Evolutionary conservation across 371 early-diverging fungal species (phyloP).

Genomic region (Sporodiniella umbellata): DNA sequence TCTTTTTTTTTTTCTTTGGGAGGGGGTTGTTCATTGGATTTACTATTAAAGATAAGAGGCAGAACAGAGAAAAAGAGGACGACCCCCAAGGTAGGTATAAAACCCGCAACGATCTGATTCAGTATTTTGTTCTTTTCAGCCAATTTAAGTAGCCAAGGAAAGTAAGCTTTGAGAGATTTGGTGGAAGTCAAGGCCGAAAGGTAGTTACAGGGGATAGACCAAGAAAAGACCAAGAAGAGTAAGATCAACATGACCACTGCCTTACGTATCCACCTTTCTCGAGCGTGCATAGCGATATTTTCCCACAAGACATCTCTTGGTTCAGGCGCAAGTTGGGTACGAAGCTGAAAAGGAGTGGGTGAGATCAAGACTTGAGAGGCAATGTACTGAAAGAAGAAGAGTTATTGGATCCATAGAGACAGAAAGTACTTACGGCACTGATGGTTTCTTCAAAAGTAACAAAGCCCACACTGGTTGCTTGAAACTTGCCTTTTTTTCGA

Average conservation of each 20-base stretch:
- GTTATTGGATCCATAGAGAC: background rate
- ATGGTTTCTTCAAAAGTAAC: slow-evolving; percentile 77
- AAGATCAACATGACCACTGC: slow-evolving; percentile 41
- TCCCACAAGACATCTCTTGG: slow-evolving; percentile 78
- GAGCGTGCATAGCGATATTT: slow-evolving; percentile 62
- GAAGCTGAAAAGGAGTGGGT: slow-evolving; percentile 67
- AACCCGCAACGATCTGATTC: slow-evolving; percentile 53
- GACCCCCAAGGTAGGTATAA: slow-evolving; percentile 60
- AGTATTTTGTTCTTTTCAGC: slow-evolving; percentile 48
- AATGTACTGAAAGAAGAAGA: slow-evolving; percentile 35
- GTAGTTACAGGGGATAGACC: slow-evolving; percentile 53
- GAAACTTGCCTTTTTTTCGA: slow-evolving; percentile 53
- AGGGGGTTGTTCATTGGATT: slow-evolving; percentile 1
- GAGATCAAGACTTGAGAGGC: slow-evolving; percentile 58
- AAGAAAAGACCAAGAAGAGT: slow-evolving; percentile 49
- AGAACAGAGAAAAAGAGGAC: slow-evolving; percentile 57
- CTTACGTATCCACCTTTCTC: slow-evolving; percentile 44
- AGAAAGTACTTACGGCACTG: slow-evolving; percentile 43
- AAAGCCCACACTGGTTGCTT: slow-evolving; percentile 70
- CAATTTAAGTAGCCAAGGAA: slow-evolving; percentile 45
- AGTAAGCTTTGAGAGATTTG: slow-evolving; percentile 43
- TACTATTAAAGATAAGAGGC: slow-evolving; percentile 63
- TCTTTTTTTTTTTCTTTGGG: too few relatives aligned
- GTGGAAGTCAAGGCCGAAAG: slow-evolving; percentile 53
- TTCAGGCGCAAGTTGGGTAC: slow-evolving; percentile 69